Conservation (phyloP, 2,329 filamentous ascomycete genomes). For the Pseudogymnoascus sp. region DNA sequence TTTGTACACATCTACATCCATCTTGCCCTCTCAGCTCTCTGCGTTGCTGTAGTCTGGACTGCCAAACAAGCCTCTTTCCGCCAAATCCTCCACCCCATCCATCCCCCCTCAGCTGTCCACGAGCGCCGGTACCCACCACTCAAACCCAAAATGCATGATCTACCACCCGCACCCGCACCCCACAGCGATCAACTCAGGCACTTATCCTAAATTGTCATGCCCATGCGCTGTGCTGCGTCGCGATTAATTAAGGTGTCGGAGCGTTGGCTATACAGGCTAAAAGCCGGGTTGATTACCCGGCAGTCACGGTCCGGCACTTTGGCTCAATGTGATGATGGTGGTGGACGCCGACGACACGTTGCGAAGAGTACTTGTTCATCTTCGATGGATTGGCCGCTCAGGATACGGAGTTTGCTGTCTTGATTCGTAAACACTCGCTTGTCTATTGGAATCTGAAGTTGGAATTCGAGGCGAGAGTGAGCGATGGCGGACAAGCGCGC, state of each 20-base stretch:
- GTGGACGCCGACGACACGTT: background rate
- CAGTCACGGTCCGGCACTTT: background rate
- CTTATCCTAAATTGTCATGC: background rate
- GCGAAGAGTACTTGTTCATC: background rate
- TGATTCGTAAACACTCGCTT: background rate
- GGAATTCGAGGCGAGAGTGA: background rate
- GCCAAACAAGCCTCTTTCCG: background rate
- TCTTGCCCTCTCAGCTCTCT: background rate
- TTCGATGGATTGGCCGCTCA: background rate
- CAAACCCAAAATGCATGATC: background rate
- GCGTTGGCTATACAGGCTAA: conserved; percentile 2
- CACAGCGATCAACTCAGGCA: background rate
- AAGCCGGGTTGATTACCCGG: background rate
- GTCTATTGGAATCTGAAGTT: background rate
- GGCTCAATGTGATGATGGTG: background rate
- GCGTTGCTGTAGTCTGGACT: background rate
- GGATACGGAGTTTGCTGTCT: background rate
- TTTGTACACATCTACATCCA: background rate
- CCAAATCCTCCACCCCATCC: background rate
- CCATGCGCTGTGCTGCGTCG: background rate
- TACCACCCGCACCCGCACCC: background rate
- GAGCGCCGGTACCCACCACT: background rate
- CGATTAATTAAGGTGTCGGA: background rate
- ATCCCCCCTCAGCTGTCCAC: background rate
- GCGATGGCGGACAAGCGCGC: background rate